Percentiles rank a stretch among this genome's conserved stretches.
These are phyloP conservation scores for Chytriomyces confervae DNA, from an alignment of 192 early-diverging fungal genomes.

Conservation along the genomic window DNA sequence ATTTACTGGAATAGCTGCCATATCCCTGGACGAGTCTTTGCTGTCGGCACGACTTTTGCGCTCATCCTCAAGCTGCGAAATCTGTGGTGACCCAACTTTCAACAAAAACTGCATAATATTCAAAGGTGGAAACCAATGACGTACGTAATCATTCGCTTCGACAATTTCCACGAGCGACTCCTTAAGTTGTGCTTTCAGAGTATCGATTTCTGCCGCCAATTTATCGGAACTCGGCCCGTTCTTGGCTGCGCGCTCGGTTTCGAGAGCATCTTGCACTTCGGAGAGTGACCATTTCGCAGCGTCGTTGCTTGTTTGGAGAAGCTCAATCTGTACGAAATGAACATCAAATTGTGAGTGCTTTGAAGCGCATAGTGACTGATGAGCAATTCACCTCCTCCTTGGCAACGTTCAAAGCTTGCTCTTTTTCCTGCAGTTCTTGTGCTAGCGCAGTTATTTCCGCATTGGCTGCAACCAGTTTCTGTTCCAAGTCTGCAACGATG, in stretches of 20 bases:
- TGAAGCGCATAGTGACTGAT: neutral
- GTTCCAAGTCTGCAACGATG: neutral
- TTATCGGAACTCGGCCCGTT: neutral
- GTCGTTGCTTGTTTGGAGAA: constrained; percentile 1
- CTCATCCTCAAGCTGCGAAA: constrained; percentile 4
- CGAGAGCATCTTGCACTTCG: neutral
- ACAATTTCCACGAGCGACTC: constrained; percentile 21
- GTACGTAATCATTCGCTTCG: constrained; percentile 32
- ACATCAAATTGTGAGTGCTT: neutral
- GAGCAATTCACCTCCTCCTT: neutral
- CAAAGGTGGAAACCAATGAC: neutral
- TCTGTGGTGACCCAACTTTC: neutral
- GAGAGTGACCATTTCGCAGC: constrained; percentile 14
- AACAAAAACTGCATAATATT: neutral
- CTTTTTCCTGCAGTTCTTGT: neutral
- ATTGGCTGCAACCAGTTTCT: neutral
- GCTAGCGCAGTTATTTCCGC: neutral
- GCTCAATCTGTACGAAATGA: neutral
- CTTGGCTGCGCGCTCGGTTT: neutral
- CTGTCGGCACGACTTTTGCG: neutral
- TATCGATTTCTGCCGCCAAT: neutral
- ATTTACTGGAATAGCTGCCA: neutral
- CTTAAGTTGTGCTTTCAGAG: constrained; percentile 2
- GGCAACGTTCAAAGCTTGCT: neutral
- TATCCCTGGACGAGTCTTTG: no score